These are phyloP conservation scores for Geotrichum reessii DNA, from an alignment of 1,139 yeast species.

Conservation along the genomic window DNA sequence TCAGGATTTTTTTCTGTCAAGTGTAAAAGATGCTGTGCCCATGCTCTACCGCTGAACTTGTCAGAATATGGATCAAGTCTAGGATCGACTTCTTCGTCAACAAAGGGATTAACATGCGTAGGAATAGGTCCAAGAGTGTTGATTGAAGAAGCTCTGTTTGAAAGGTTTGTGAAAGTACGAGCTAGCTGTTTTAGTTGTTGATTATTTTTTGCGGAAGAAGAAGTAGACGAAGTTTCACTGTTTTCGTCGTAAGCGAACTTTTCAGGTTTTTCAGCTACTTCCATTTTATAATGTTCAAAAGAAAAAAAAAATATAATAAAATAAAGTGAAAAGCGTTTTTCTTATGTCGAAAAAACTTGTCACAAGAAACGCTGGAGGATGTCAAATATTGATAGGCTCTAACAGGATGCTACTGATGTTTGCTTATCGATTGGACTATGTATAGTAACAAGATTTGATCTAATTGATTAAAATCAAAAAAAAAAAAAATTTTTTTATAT, in stretches of 20 bases:
- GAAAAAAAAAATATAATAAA: background rate
- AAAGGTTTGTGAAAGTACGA: slow-evolving; percentile 11
- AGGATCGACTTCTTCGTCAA: slow-evolving; percentile 7
- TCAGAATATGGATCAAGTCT: slow-evolving; percentile 50
- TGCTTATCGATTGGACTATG: too few relatives aligned
- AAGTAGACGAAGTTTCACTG: background rate
- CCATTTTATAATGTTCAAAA: background rate
- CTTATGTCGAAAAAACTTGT: too few relatives aligned
- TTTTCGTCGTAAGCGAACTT: background rate
- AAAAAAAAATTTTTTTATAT: too few relatives aligned
- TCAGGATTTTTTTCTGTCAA: slow-evolving; percentile 55
- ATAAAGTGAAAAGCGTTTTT: background rate
- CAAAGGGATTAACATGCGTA: slow-evolving; percentile 16
- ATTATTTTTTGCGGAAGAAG: background rate
- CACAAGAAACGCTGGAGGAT: too few relatives aligned
- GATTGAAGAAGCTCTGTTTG: background rate
- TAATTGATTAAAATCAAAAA: too few relatives aligned
- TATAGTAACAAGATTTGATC: too few relatives aligned
- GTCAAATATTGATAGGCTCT: too few relatives aligned
- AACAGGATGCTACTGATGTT: too few relatives aligned
- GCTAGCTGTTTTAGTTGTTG: slow-evolving; percentile 5
- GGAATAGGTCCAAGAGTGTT: slow-evolving; percentile 11
- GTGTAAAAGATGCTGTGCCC: slow-evolving; percentile 67
- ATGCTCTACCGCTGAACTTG: slow-evolving; percentile 55
- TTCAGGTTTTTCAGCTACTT: background rate